A percentile compares a stretch with the other conserved stretches of the same genome.
These are phyloP conservation scores for Ogataea pignaliae DNA, from an alignment of 805 yeast species.

Conservation along the genomic window DNA sequence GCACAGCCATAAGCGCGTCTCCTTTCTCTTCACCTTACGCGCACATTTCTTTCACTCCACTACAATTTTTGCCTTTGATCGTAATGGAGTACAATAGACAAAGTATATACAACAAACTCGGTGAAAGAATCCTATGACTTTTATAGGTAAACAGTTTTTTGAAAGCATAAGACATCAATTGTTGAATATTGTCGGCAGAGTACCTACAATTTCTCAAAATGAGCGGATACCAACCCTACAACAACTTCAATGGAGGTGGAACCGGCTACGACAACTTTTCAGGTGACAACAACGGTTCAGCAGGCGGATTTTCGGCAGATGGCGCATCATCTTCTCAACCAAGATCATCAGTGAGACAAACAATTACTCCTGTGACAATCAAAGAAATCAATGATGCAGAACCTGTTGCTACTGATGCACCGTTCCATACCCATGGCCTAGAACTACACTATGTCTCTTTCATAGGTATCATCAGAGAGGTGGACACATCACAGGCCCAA, in stretches of 20 bases:
- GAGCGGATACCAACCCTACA: constrained; percentile 35
- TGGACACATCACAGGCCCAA: constrained; percentile 50
- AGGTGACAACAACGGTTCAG: constrained; percentile 20
- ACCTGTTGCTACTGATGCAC: constrained; percentile 64
- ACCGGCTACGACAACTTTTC: constrained; percentile 31
- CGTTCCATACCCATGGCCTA: constrained; percentile 53
- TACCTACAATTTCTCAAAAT: constrained; percentile 2
- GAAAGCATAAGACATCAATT: too few species aligned
- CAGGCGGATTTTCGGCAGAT: constrained; percentile 30
- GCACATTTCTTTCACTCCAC: too few species aligned
- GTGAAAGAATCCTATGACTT: too few species aligned
- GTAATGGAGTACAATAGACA: too few species aligned
- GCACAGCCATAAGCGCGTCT: too few species aligned
- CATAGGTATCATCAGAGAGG: constrained; percentile 67
- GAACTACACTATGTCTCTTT: constrained; percentile 61
- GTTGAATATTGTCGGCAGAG: too few species aligned
- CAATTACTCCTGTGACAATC: constrained; percentile 64
- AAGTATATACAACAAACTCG: too few species aligned
- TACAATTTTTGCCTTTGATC: too few species aligned
- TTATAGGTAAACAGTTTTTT: too few species aligned
- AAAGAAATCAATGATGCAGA: constrained; percentile 63
- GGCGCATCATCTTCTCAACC: constrained; percentile 18
- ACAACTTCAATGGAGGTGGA: constrained; percentile 30
- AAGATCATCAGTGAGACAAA: constrained; percentile 28
- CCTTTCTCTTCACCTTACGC: too few species aligned